Evolutionary conservation across 2,329 filamentous ascomycete species (phyloP).

Genomic region (Periconia sp.): DNA sequence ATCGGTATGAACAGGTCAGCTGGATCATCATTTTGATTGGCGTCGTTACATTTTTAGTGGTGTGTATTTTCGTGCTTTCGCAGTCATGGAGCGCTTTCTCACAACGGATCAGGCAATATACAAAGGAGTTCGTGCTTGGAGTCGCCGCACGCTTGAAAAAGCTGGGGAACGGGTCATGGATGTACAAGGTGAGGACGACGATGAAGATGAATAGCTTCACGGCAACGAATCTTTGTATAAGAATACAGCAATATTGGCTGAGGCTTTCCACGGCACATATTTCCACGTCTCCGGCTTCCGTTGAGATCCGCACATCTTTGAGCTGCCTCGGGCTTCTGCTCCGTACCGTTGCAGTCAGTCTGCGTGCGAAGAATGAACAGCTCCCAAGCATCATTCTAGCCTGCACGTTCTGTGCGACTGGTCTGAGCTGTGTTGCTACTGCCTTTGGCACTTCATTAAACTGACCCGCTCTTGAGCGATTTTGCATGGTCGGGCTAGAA

Average conservation of each 20-base stretch:
- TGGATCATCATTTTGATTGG: constrained; percentile 82
- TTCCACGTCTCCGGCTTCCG: too few relatives aligned
- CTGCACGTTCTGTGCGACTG: constrained; percentile 43
- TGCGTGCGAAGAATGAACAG: constrained; percentile 79
- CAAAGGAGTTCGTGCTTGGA: constrained; percentile 79
- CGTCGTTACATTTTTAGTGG: constrained; percentile 76
- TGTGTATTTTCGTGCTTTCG: constrained; percentile 62
- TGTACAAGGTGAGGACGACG: constrained; percentile 70
- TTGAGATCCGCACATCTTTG: constrained; percentile 80
- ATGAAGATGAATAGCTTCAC: constrained; percentile 53
- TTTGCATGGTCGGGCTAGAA: constrained; percentile 27
- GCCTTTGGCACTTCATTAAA: constrained; percentile 30
- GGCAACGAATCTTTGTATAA: constrained; percentile 14
- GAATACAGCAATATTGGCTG: too few relatives aligned
- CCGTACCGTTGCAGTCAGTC: constrained; percentile 90
- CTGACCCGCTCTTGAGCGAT: constrained; percentile 29
- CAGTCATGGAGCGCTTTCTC: constrained; percentile 18
- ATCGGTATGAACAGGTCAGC: constrained; percentile 78
- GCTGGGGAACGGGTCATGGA: constrained; percentile 84
- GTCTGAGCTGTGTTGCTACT: constrained; percentile 35
- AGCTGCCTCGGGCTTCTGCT: constrained; percentile 78
- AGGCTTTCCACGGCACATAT: background rate
- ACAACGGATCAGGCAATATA: constrained; percentile 70
- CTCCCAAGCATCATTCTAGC: constrained; percentile 32
- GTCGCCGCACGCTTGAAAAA: constrained; percentile 72